Evolutionary conservation across 2,329 filamentous ascomycete species (phyloP), one percentile per base, ranked within the genome.

Genomic region (Paecilomyces sp.): DNA sequence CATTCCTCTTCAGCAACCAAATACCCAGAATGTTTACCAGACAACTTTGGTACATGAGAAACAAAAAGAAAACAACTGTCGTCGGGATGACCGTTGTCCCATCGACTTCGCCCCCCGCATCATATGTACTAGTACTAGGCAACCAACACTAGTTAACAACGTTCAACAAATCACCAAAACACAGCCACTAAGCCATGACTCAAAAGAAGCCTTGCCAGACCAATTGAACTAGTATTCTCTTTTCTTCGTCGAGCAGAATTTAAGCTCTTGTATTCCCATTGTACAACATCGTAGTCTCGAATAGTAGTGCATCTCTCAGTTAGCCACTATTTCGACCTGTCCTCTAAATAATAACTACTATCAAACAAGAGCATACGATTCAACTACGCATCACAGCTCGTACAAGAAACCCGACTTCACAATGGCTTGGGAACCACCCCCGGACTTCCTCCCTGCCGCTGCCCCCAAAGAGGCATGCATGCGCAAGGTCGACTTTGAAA

Each of bases 401-500:
- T 47, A 9, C 41, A 8, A 47, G n/a, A 18, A 15, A 8, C n/a
- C 9, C n/a, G 8, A 18, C n/a, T 47, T 18, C 41, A 50, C 22
- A 57, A 66, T 66, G 65, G 13, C 55, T n/a, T 15, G 50, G 47
- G 25, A 24, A 1, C 62, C 65, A 8, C 61, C 60, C 52, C 50
- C 62, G 3, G 57, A 58, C 12, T 72, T 55, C 70, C 82, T 60
- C 63, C 76, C 24, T 7, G 60, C 70, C 22, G 60, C 67, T 22
- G 72, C 80, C 58, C 73, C 78, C 3, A 57, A 69, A 28, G 77
- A 80, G 30, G 77, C 85, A 47, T 79, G 67, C 11, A 74, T 80
- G 51, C 70, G 70, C 2, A 72, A 72, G 15, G 80, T 90, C 66
- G 76, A 88, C 71, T 89, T 87, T 67, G 64, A 70, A 8, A 66